Percentiles rank a stretch among this genome's conserved stretches.
phyloP scores from a whole-genome alignment of 495 filamentous ascomycete genomes.

The Xylaria intraflava region DNA sequence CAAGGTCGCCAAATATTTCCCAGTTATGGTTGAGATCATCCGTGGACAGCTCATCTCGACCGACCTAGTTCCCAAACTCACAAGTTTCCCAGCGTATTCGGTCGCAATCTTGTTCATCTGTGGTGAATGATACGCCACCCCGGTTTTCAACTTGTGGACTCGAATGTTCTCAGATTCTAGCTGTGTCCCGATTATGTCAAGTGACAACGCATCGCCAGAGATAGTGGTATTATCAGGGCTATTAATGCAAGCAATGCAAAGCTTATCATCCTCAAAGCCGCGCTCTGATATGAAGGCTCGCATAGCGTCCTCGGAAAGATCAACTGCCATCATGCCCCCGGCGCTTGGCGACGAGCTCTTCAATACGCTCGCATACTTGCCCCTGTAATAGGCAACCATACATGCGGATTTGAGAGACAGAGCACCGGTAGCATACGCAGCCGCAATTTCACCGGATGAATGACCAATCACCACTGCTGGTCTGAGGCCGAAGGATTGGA shows the following conservation, averaged over 20 bases:
- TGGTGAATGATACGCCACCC: slow-evolving; percentile 36
- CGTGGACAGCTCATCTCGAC: no score
- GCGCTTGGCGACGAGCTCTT: neutral
- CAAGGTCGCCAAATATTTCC: no score
- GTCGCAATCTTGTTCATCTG: slow-evolving; percentile 29
- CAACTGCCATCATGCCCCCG: slow-evolving; percentile 40
- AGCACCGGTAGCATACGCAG: slow-evolving; percentile 15
- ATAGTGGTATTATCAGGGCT: slow-evolving; percentile 38
- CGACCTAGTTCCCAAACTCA: no score
- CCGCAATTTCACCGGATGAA: slow-evolving; percentile 53
- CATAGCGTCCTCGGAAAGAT: slow-evolving; percentile 21
- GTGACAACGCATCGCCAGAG: slow-evolving; percentile 25
- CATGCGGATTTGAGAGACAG: slow-evolving; percentile 27
- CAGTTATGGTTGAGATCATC: no score
- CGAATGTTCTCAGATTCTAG: slow-evolving; percentile 31
- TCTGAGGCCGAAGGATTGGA: slow-evolving; percentile 38
- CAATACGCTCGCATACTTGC: slow-evolving; percentile 10
- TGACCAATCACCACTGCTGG: slow-evolving; percentile 47
- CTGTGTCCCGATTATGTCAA: slow-evolving; percentile 25
- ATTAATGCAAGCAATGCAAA: slow-evolving; percentile 39
- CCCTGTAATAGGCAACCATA: slow-evolving; percentile 35
- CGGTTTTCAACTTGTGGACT: slow-evolving; percentile 30
- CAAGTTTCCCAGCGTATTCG: slow-evolving; percentile 24
- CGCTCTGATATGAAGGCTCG: neutral
- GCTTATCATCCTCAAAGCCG: no score